Percentiles rank a stretch among this genome's conserved stretches.
These are phyloP conservation scores for Chenopodium formosanum DNA, from an alignment of 148 eudicot species.

Conservation along the genomic window DNA sequence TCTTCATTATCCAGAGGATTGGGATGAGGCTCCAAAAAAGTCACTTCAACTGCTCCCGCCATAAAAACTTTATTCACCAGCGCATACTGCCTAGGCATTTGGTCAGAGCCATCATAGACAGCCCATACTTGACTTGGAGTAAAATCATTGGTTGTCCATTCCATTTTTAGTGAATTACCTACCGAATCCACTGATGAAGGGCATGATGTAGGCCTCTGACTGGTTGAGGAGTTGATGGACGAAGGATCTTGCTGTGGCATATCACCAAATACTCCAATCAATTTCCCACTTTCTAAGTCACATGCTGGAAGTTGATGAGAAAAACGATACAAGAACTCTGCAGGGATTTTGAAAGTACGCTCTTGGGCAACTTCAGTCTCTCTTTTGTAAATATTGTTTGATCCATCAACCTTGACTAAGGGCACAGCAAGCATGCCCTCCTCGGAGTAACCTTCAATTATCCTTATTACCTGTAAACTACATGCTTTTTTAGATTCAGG, in stretches of 20 bases:
- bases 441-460: constrained; percentile 34
- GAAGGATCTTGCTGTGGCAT: constrained; percentile 41
- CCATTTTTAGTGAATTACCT: constrained; percentile 20
- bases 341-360: constrained; percentile 32
- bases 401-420: constrained; percentile 26
- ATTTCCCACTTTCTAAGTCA: constrained; percentile 39
- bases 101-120: constrained; percentile 23
- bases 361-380: constrained; percentile 15
- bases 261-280: constrained; percentile 30
- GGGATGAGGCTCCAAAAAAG: constrained; percentile 29
- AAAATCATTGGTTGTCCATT: constrained; percentile 29
- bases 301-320: constrained; percentile 52
- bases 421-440: constrained; percentile 18
- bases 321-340: constrained; percentile 36
- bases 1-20: constrained; percentile 29
- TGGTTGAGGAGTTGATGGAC: constrained; percentile 19
- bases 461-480: constrained; percentile 41
- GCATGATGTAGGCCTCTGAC: neutral
- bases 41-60: constrained; percentile 17
- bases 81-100: constrained; percentile 31
- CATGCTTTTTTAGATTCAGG: constrained; percentile 43
- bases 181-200: neutral
- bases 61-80: constrained; percentile 27
- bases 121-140: constrained; percentile 36
- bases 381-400: constrained; percentile 13